These are phyloP conservation scores for Viola odorata DNA, from an alignment of 345 rosid genomes.

Conservation along the genomic window DNA sequence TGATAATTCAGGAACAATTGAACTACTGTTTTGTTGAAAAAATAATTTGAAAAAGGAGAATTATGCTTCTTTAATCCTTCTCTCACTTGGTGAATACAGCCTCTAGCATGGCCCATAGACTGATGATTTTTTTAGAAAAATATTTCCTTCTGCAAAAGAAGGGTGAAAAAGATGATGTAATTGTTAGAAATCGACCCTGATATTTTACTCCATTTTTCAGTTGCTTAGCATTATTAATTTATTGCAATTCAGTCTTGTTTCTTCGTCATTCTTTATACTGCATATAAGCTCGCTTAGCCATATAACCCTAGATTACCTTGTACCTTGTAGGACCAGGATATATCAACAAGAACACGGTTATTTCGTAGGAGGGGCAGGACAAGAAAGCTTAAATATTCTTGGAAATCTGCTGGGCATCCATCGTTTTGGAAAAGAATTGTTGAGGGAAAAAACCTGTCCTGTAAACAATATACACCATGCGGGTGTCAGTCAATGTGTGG, in stretches of 20 bases:
- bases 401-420: constrained; percentile 78
- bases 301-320: constrained; percentile 8
- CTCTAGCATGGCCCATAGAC: neutral
- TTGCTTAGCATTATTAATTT: neutral
- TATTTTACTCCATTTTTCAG: neutral
- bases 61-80: neutral
- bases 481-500: constrained; percentile 82
- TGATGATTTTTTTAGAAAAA: neutral
- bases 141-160: neutral
- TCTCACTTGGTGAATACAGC: neutral
- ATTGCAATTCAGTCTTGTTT: neutral
- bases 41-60: neutral
- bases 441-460: constrained; percentile 49
- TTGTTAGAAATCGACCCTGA: neutral
- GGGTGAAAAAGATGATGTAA: constrained; percentile 3
- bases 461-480: constrained; percentile 85
- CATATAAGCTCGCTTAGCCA: neutral
- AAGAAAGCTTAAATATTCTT: constrained; percentile 86
- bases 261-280: neutral
- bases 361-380: constrained; percentile 64
- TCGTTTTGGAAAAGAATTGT: constrained; percentile 61
- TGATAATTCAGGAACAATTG: constrained; percentile 6
- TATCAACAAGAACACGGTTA: constrained; percentile 45
- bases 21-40: neutral
- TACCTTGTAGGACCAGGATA: constrained; percentile 63